Percentiles rank a stretch among this genome's conserved stretches.
phyloP scores from a whole-genome alignment of 345 rosid genomes.

The Orychophragmus violaceus region DNA sequence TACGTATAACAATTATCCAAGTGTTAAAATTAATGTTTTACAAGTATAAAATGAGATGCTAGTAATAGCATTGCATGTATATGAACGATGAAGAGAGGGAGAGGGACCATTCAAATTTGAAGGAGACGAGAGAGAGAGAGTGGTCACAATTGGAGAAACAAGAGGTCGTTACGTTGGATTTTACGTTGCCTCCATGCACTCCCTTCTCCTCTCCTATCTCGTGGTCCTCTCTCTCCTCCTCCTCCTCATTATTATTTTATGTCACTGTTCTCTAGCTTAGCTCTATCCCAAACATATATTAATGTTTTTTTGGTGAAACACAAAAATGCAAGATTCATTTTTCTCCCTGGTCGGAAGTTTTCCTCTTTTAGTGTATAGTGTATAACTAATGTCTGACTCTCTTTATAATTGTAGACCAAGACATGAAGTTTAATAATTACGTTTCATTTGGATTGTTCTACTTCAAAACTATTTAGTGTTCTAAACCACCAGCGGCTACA shows the following conservation, averaged over 20 bases:
- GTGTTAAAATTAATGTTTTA: no score
- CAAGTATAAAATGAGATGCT: slow-evolving; percentile 19
- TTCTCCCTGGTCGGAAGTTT: no score
- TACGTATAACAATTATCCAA: no score
- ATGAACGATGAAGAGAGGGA: slow-evolving; percentile 4
- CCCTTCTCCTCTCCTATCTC: slow-evolving; percentile 16
- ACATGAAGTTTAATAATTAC: background rate
- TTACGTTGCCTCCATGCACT: slow-evolving; percentile 34
- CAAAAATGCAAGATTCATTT: background rate
- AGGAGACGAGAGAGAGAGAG: slow-evolving; percentile 19
- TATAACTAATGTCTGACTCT: no score
- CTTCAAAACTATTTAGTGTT: background rate
- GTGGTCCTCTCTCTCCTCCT: slow-evolving; percentile 29
- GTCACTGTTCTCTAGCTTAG: background rate
- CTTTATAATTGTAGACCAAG: background rate
- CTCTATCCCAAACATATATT: background rate
- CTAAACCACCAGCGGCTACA: background rate
- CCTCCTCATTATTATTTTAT: slow-evolving; percentile 15
- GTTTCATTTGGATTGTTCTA: background rate
- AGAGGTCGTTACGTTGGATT: slow-evolving; percentile 30
- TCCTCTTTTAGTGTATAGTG: no score
- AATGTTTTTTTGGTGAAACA: no score
- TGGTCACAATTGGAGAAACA: slow-evolving; percentile 28
- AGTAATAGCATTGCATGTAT: slow-evolving; percentile 15
- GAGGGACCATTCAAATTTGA: slow-evolving; percentile 4